Evolutionary conservation across 306 rosid genomes (phyloP).

Genomic region (Citrullus mucosospermus): DNA sequence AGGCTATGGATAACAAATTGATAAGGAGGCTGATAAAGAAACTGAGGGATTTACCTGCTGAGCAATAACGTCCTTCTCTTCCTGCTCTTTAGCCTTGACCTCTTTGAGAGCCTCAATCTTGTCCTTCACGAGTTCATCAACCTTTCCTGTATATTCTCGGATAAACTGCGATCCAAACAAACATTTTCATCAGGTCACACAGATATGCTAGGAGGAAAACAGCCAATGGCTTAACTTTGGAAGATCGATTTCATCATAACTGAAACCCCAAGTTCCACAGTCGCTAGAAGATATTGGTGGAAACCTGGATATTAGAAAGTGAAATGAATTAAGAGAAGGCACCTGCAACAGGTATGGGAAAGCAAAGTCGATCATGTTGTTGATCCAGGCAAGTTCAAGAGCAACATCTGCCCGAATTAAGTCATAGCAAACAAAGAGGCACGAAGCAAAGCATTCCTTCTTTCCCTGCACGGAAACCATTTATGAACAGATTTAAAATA

Average conservation of each 20-base stretch:
- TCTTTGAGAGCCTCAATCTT: constrained; percentile 67
- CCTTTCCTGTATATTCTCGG: constrained; percentile 94
- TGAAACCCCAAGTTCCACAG: background rate
- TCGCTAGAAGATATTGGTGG: background rate
- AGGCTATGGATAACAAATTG: background rate
- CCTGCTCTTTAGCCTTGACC: constrained; percentile 68
- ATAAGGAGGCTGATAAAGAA: background rate
- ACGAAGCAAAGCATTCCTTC: constrained; percentile 97
- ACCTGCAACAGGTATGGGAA: constrained; percentile 94
- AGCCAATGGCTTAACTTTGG: background rate
- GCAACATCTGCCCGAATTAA: constrained; percentile 73
- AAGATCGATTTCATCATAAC: background rate
- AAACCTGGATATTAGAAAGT: background rate
- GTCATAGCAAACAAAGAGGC: constrained; percentile 95
- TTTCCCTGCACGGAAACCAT: constrained; percentile 55
- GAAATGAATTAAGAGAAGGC: background rate
- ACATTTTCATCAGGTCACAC: background rate
- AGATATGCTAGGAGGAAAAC: background rate
- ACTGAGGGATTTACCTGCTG: constrained; percentile 50
- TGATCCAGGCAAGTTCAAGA: constrained; percentile 93
- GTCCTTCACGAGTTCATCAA: constrained; percentile 87
- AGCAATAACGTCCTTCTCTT: constrained; percentile 79
- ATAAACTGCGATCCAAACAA: constrained; percentile 44
- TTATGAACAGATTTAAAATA: background rate
- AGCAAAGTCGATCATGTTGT: constrained; percentile 90